Evolutionary conservation across 345 rosid species (phyloP).

Genomic region (Eucalyptus cladocalyx): DNA sequence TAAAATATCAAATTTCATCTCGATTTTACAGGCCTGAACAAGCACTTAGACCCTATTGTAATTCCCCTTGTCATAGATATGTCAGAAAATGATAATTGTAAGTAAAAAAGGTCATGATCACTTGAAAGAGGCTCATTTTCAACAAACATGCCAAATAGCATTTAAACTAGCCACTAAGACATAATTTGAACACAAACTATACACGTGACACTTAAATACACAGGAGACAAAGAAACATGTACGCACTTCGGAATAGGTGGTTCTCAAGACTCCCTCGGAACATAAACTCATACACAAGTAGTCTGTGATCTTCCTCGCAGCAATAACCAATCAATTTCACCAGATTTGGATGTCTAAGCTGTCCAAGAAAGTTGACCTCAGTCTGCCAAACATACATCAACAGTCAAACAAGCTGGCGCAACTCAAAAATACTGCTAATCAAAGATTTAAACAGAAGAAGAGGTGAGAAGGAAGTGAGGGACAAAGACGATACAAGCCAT

Average conservation of each 20-base stretch:
- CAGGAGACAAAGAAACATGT: neutral
- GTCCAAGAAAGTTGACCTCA: constrained; percentile 64
- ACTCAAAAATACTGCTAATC: neutral
- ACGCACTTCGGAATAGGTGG: constrained; percentile 87
- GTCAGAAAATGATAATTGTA: neutral
- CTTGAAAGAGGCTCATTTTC: neutral
- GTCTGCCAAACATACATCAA: constrained; percentile 10
- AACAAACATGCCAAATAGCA: neutral
- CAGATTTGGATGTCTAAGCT: constrained; percentile 94
- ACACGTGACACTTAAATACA: neutral
- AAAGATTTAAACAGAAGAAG: neutral
- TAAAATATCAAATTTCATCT: neutral
- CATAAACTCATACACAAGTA: constrained; percentile 95
- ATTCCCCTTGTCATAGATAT: neutral
- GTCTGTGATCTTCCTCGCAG: constrained; percentile 86
- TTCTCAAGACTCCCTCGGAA: constrained; percentile 95
- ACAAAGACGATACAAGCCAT: constrained; percentile 51
- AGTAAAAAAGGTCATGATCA: neutral
- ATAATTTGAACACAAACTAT: neutral
- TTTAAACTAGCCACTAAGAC: neutral
- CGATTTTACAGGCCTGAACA: neutral
- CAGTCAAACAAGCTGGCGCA: neutral
- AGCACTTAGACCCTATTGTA: neutral
- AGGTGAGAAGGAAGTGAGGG: neutral
- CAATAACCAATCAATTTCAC: constrained; percentile 93